phyloP scores from a whole-genome alignment of 2,329 filamentous ascomycete species.

The Nannizziopsis arthrosporioides region DNA sequence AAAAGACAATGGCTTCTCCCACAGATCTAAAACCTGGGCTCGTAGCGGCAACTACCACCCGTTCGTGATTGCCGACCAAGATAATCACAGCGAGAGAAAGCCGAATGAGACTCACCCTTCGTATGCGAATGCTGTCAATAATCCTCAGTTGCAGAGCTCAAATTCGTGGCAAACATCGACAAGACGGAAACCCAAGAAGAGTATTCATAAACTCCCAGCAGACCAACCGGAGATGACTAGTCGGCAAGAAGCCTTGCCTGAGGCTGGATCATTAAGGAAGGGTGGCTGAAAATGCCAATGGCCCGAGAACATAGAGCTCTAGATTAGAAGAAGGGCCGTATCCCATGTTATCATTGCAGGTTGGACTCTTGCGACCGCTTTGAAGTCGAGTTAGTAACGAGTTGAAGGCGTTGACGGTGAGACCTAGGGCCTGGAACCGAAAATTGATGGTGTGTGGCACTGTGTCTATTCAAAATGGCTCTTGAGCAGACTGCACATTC shows the following conservation, averaged over 20 bases:
- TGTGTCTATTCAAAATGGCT: neutral
- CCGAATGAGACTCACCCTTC: slow-evolving; percentile 22
- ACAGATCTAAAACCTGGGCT: slow-evolving; percentile 28
- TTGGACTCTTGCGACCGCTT: neutral
- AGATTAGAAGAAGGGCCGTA: neutral
- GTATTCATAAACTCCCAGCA: slow-evolving; percentile 23
- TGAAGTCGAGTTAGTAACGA: no score
- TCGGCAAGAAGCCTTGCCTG: slow-evolving; percentile 30
- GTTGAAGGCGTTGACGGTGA: no score
- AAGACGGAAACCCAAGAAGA: slow-evolving; percentile 34
- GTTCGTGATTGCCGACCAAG: slow-evolving; percentile 20
- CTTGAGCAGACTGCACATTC: neutral
- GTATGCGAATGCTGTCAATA: slow-evolving; percentile 14
- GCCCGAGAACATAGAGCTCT: neutral
- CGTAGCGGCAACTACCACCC: slow-evolving; percentile 20
- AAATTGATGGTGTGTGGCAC: neutral
- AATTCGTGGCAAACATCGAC: slow-evolving; percentile 31
- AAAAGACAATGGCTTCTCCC: slow-evolving; percentile 25
- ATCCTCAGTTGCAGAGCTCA: slow-evolving; percentile 14
- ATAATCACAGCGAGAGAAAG: slow-evolving; percentile 26
- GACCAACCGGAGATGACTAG: slow-evolving; percentile 22
- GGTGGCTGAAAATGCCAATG: slow-evolving; percentile 28
- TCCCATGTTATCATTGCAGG: neutral
- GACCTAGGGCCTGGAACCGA: neutral
- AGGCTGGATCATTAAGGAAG: slow-evolving; percentile 36